These are phyloP conservation scores for Kwoniella pini DNA, from an alignment of 768 basidiomycete genomes.

Conservation along the genomic window DNA sequence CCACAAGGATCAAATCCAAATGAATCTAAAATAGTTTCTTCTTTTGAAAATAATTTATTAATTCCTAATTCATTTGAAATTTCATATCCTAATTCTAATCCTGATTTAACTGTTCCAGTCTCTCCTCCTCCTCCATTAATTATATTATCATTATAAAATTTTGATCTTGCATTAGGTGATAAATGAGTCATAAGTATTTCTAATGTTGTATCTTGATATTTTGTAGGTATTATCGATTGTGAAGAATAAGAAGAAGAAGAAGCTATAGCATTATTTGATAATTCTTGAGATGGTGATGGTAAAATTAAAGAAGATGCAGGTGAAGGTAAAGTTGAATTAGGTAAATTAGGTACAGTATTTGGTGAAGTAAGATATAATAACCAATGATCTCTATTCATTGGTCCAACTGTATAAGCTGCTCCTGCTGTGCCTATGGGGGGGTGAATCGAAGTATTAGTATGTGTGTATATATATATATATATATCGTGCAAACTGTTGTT, in stretches of 20 bases:
- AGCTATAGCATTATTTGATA: too few species aligned
- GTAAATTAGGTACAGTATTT: conserved; percentile 54
- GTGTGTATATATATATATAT: too few species aligned
- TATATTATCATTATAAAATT: conserved; percentile 60
- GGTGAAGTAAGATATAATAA: conserved; percentile 85
- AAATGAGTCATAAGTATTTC: conserved; percentile 98
- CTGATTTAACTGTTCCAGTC: conserved; percentile 25
- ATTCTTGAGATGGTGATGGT: conserved; percentile 3
- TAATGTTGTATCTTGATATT: conserved; percentile 79
- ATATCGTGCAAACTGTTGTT: too few species aligned
- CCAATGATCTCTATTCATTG: conserved; percentile 99
- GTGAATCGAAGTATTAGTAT: too few species aligned
- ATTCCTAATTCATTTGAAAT: conserved; percentile 77
- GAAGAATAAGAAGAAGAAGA: conserved; percentile 14
- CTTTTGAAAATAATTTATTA: conserved; percentile 73
- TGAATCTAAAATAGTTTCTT: conserved; percentile 80
- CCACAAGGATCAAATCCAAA: conserved; percentile 95
- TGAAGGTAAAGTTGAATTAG: conserved; percentile 26
- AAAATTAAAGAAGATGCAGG: conserved; percentile 23
- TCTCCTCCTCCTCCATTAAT: not conserved
- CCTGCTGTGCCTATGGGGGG: conserved; percentile 58
- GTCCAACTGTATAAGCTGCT: conserved; percentile 93
- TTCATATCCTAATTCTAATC: conserved; percentile 59
- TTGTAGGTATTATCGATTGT: conserved; percentile 17
- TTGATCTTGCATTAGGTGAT: conserved; percentile 68